phyloP scores from a whole-genome alignment of 768 basidiomycete genomes.

The Boletus subcaerulescens region DNA sequence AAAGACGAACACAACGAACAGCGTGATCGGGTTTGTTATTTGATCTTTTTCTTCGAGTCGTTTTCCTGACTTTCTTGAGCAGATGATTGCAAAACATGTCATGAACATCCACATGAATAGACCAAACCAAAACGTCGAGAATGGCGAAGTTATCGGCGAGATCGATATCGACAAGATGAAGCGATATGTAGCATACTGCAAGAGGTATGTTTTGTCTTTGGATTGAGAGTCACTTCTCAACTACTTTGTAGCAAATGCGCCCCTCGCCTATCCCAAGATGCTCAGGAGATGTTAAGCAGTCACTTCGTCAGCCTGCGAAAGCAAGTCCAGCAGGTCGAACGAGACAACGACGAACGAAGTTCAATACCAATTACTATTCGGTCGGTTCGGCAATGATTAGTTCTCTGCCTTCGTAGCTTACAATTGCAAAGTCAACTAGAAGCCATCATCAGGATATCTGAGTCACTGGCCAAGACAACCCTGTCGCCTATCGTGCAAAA shows the following conservation, averaged over 20 bases:
- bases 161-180: slow-evolving; percentile 99
- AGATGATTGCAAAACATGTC: slow-evolving; percentile 96
- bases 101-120: slow-evolving; percentile 99
- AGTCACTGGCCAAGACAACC: slow-evolving; percentile 93
- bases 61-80: slow-evolving; percentile 1
- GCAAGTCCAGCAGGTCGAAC: slow-evolving; percentile 92
- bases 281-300: slow-evolving; percentile 93
- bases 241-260: slow-evolving; percentile 77
- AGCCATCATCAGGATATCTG: slow-evolving; percentile 98
- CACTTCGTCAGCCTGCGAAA: slow-evolving; percentile 93
- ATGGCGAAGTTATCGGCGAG: slow-evolving; percentile 73
- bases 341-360: slow-evolving; percentile 94
- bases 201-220: slow-evolving; percentile 54
- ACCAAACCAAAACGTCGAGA: slow-evolving; percentile 58
- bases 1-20: slow-evolving; percentile 96
- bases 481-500: slow-evolving; percentile 82
- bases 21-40: slow-evolving; percentile 71
- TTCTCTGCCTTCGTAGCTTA: not conserved
- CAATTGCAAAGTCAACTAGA: slow-evolving; percentile 73
- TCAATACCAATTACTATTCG: slow-evolving; percentile 98
- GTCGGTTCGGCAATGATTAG: slow-evolving; percentile 42
- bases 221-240: not conserved
- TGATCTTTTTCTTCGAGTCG: not conserved
- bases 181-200: slow-evolving; percentile 94
- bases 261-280: slow-evolving; percentile 87